Base-by-base conservation (phyloP, 352 stramenopile species). In the Phytophthora capsici region DNA sequence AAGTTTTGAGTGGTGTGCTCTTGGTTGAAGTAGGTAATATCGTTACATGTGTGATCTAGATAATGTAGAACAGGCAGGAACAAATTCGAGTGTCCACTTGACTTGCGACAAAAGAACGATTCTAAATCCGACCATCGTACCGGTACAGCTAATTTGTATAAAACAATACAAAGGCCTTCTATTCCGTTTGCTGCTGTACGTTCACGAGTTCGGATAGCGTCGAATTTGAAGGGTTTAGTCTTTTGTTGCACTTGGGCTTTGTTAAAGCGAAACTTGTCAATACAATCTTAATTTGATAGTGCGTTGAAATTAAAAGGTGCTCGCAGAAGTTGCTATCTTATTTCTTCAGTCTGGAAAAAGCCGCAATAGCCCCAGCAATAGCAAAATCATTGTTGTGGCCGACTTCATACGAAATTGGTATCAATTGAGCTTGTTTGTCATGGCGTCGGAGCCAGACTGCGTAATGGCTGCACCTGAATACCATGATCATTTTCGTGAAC, bases 61-160 rank as follows among this genome's bases (percentile, higher is more conserved):
- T 47, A 20, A 2, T 22, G 19, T 7, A 62, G 12, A 1, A 52
- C 17, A 14, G 56, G 51, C 12, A 68, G 12, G 17, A 62, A 68
- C 4, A 68, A 9, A 26, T 57, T 68, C 6, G 59, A 68, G 10
- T 2, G n/a, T 23, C 25, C 51, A 30, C 59, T 68, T 23, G 50
- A 14, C 2, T 26, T 4, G 13, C 50, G 30, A 3, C 44, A 36
- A 25, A 62, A 68, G 30, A 50, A 16, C 4, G 4, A 10, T 14
- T 56, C 50, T 3, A 68, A 17, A 41, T 68, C 44, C 2, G 8
- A 10, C 51, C 50, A 68, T 3, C 50, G 50, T 16, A 68, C 12
- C 1, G 59, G 45, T 20, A 57, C 44, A 7, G 43, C 19, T 6
- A 57, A 10, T 20, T 57, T 56, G 44, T 68, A 57, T 14, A 68